phyloP scores from a whole-genome alignment of 2,329 filamentous ascomycete species.

The Aspergillus neoniger region DNA sequence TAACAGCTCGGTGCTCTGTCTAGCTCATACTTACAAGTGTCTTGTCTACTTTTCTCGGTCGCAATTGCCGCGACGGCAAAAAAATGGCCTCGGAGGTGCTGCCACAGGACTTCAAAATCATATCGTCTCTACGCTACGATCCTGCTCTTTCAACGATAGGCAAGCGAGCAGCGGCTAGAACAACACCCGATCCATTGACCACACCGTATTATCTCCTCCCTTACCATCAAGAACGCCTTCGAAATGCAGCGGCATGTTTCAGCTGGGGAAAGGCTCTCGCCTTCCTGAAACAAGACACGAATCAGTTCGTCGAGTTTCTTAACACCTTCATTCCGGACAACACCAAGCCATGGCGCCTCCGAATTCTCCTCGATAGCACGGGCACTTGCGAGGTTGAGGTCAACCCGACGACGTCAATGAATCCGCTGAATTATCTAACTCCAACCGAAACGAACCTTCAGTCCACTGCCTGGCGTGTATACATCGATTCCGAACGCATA shows the following conservation, averaged over 20 bases:
- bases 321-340: constrained; percentile 36
- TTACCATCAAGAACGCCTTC: constrained; percentile 75
- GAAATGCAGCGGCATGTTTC: constrained; percentile 58
- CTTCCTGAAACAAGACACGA: constrained; percentile 35
- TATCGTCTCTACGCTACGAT: constrained; percentile 74
- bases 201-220: constrained; percentile 78
- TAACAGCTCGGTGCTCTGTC: background rate
- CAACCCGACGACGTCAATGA: constrained; percentile 29
- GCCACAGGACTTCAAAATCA: constrained; percentile 57
- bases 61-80: background rate
- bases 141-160: constrained; percentile 50
- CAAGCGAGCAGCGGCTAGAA: constrained; percentile 29
- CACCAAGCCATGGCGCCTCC: constrained; percentile 41
- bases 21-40: background rate
- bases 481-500: constrained; percentile 56
- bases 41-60: background rate
- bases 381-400: constrained; percentile 37
- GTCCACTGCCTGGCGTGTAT: constrained; percentile 48
- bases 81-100: constrained; percentile 24
- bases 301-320: constrained; percentile 28
- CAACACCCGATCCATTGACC: constrained; percentile 40
- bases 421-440: constrained; percentile 29
- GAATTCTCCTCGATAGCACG: constrained; percentile 34
- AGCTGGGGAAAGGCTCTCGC: constrained; percentile 43
- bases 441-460: constrained; percentile 21